Conservation (phyloP, 805 yeast species). For the Wickerhamomyces chaumierensis region DNA sequence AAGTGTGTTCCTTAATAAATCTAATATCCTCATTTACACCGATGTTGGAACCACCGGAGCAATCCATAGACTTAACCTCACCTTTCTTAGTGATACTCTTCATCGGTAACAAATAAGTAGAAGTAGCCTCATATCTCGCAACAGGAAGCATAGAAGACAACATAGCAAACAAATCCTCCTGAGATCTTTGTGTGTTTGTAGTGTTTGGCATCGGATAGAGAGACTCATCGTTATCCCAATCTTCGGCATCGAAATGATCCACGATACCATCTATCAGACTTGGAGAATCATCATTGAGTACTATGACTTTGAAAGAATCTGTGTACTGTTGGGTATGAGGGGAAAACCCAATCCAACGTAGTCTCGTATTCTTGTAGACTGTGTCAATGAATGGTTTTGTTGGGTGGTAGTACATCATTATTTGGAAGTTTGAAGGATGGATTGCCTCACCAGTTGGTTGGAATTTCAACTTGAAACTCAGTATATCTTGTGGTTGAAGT, state of each 20-base stretch:
- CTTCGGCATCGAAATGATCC: neutral
- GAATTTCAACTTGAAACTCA: slow-evolving; percentile 22
- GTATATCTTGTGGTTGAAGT: slow-evolving; percentile 13
- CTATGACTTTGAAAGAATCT: slow-evolving; percentile 22
- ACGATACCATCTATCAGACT: slow-evolving; percentile 15
- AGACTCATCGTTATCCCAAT: slow-evolving; percentile 1
- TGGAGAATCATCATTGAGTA: slow-evolving; percentile 23
- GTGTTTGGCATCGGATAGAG: neutral
- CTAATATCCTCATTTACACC: slow-evolving; percentile 8
- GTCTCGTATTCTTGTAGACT: slow-evolving; percentile 17
- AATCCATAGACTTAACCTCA: slow-evolving; percentile 15
- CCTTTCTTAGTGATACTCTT: slow-evolving; percentile 10
- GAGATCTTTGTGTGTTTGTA: neutral
- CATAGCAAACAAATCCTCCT: neutral
- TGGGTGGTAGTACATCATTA: slow-evolving; percentile 21
- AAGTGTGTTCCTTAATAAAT: slow-evolving; percentile 1
- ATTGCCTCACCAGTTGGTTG: slow-evolving; percentile 10
- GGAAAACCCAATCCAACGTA: slow-evolving; percentile 30
- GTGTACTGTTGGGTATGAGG: slow-evolving; percentile 25
- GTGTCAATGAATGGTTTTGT: slow-evolving; percentile 24
- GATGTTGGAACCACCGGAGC: slow-evolving; percentile 4
- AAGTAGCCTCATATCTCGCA: neutral
- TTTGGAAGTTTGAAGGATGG: slow-evolving; percentile 12
- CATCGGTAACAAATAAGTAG: slow-evolving; percentile 12
- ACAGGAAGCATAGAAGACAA: neutral